Conservation (phyloP, 805 yeast genomes). For the Suhomyces canberraensis region DNA sequence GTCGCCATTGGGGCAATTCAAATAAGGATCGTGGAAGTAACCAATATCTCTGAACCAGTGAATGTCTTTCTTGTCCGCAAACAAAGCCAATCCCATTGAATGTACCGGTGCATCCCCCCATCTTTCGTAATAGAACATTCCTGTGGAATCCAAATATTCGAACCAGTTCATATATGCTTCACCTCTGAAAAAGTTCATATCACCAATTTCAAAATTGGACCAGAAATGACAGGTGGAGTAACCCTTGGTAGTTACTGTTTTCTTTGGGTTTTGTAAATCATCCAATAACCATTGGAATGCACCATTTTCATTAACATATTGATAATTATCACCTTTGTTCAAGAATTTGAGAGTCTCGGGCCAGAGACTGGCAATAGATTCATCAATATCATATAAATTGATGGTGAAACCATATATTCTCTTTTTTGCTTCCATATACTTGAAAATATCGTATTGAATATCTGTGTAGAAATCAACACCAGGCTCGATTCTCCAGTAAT, state of each 20-base stretch:
- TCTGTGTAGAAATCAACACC: slow-evolving; percentile 63
- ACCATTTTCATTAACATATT: slow-evolving; percentile 47
- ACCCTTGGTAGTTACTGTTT: slow-evolving; percentile 39
- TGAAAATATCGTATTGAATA: slow-evolving; percentile 73
- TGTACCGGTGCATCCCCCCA: slow-evolving; percentile 97
- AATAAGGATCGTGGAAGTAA: slow-evolving; percentile 70
- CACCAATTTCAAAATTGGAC: slow-evolving; percentile 85
- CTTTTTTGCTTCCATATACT: slow-evolving; percentile 61
- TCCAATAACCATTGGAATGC: slow-evolving; percentile 54
- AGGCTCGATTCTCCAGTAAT: slow-evolving; percentile 85
- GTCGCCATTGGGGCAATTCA: slow-evolving; percentile 63
- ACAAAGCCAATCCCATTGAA: slow-evolving; percentile 66
- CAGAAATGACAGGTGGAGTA: slow-evolving; percentile 83
- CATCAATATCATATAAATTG: slow-evolving; percentile 66
- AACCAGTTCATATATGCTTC: slow-evolving; percentile 67
- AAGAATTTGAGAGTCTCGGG: slow-evolving; percentile 63
- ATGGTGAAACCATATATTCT: slow-evolving; percentile 75
- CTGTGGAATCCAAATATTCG: slow-evolving; percentile 58
- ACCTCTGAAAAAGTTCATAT: slow-evolving; percentile 74
- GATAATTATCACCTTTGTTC: slow-evolving; percentile 51
- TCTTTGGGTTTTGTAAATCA: slow-evolving; percentile 48
- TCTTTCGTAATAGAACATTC: slow-evolving; percentile 85
- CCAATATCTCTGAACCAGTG: slow-evolving; percentile 92
- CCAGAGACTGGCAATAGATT: slow-evolving; percentile 63
- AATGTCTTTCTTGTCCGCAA: slow-evolving; percentile 62